Base-by-base conservation (phyloP, 352 stramenopile species). In the Elongisporangium prolatum region DNA sequence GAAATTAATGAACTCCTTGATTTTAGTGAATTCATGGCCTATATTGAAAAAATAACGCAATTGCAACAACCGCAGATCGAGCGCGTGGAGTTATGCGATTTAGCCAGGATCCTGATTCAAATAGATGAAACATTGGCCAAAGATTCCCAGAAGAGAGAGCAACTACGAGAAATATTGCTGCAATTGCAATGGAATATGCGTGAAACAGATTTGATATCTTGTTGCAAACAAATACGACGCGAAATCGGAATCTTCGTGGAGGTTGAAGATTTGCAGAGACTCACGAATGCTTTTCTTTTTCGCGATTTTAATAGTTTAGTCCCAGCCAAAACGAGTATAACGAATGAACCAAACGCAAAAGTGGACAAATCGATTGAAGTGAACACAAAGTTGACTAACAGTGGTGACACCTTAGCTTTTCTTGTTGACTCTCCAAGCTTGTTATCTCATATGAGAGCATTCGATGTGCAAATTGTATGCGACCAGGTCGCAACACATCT, bases 151-250 rank as follows among this genome's bases (percentile, higher is more conserved):
- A 64, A 68, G 20, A 56, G 69, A 52, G 64, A 75, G 38, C 28
- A 47, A 16, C n/a, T 80, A n/a, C 72, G 66, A 49, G 54, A 69
- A 14, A 63, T 84, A 13, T 34, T 86, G 0, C 72, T 82, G 37
- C 68, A 76, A 21, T 50, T 89, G 14, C 75, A 87, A 21, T 77
- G 61, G 70, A 74, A 79, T 38, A 63, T 81, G 18, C 65, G 63
- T 1, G 22, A 59, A 24, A 68, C 66, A 13, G 65, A 80, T 2
- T 56, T 67, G 8, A 10, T 68, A 10, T 17, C 51, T 3, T 47
- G 77, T 16, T 69, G 72, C 25, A 65, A 67, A 22, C 21, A 53
- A 25, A 57, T 89, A 1, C 66, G 72, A 6, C 52, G 67, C 9
- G 68, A 62, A 13, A 44, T 60, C n/a, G 66, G 56, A 3, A 1